phyloP scores from a whole-genome alignment of 2,329 filamentous ascomycete species.

The Colletotrichum sp. region DNA sequence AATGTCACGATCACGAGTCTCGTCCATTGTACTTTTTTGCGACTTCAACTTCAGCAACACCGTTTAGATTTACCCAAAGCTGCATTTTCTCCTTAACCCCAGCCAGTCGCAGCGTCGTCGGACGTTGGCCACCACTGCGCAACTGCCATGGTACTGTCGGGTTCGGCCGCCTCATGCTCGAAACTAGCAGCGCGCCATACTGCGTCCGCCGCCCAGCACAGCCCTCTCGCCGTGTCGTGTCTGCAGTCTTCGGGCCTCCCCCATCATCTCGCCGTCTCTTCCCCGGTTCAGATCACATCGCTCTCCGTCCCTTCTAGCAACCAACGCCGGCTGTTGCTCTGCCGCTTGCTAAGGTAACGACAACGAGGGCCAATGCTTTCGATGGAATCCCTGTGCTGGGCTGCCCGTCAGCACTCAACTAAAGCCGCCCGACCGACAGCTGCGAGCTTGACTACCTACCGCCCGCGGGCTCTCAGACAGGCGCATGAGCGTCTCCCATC shows the following conservation, averaged over 20 bases:
- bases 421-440: slow-evolving; percentile 4
- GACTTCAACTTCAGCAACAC: background rate
- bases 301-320: background rate
- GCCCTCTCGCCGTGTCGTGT: slow-evolving; percentile 8
- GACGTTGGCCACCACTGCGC: background rate
- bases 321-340: background rate
- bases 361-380: background rate
- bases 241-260: slow-evolving; percentile 19
- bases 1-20: background rate
- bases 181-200: slow-evolving; percentile 10
- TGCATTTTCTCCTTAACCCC: background rate
- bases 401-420: background rate
- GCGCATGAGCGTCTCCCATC: slow-evolving; percentile 11
- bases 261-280: background rate
- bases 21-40: background rate
- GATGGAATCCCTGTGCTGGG: background rate
- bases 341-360: background rate
- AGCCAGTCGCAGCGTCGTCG: background rate
- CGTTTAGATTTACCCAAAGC: background rate
- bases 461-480: slow-evolving; percentile 7
- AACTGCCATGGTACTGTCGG: background rate
- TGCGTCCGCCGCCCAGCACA: background rate
- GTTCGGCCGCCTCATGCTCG: background rate
- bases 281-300: background rate
- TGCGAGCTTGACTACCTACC: background rate